These are phyloP conservation scores for Gyrodon lividus DNA, from an alignment of 768 basidiomycete genomes.

Conservation along the genomic window DNA sequence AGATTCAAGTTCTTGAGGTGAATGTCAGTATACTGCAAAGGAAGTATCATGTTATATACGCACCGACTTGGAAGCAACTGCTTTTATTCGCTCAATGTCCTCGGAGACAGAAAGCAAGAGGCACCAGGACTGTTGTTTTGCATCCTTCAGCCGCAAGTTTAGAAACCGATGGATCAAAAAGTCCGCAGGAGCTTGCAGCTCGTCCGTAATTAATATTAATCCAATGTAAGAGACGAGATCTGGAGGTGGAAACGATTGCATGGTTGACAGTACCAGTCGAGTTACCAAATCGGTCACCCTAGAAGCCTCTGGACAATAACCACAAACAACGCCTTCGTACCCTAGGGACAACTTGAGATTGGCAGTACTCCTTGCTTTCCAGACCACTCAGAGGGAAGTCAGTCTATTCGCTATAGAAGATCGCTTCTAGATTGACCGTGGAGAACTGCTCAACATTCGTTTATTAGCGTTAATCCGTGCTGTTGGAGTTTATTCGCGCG, in stretches of 20 bases:
- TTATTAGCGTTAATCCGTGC: too few species aligned
- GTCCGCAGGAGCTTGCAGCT: slow-evolving; percentile 68
- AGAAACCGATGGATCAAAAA: slow-evolving; percentile 65
- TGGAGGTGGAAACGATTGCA: slow-evolving; percentile 52
- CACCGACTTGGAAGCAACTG: slow-evolving; percentile 63
- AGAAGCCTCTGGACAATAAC: slow-evolving; percentile 21
- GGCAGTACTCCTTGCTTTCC: too few species aligned
- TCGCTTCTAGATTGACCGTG: not conserved
- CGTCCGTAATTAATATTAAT: slow-evolving; percentile 65
- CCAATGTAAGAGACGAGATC: slow-evolving; percentile 50
- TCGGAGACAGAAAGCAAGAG: slow-evolving; percentile 61
- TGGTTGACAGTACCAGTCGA: not conserved
- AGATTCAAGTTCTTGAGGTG: slow-evolving; percentile 34
- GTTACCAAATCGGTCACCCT: slow-evolving; percentile 17
- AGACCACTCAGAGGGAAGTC: not conserved
- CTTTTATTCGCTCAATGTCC: slow-evolving; percentile 57
- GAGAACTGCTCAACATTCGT: not conserved
- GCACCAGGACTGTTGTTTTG: slow-evolving; percentile 32
- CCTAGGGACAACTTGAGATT: too few species aligned
- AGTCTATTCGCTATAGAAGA: not conserved
- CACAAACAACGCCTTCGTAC: slow-evolving; percentile 13
- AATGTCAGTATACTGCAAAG: slow-evolving; percentile 5
- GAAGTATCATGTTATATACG: slow-evolving; percentile 23
- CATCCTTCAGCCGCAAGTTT: slow-evolving; percentile 48
- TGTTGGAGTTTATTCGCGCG: too few species aligned